A percentile compares a stretch with the other conserved stretches of the same genome.
phyloP scores from a whole-genome alignment of 1,139 yeast genomes.

The Taphrina communis region DNA sequence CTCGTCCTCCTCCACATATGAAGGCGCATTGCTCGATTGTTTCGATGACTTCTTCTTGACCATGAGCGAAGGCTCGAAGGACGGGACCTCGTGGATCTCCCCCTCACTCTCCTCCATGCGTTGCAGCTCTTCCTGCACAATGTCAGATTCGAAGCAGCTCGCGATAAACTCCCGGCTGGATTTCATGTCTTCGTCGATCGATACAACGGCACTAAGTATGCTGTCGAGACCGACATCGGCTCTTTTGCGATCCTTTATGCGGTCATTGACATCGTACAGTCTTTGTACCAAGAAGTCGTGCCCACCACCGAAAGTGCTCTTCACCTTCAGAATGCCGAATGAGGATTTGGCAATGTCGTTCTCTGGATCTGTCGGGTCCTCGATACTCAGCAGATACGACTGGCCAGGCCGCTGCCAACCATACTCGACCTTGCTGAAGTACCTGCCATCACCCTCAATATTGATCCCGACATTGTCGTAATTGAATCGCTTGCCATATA shows the following conservation, averaged over 20 bases:
- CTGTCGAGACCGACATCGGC: constrained; percentile 35
- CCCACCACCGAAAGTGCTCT: constrained; percentile 90
- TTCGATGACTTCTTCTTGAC: background rate
- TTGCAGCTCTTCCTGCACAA: constrained; percentile 25
- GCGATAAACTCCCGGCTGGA: constrained; percentile 22
- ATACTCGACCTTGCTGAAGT: constrained; percentile 62
- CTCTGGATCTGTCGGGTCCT: constrained; percentile 82
- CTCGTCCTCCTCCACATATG: constrained; percentile 29
- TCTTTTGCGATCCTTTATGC: constrained; percentile 34
- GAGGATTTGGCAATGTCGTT: constrained; percentile 70
- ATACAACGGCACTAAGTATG: constrained; percentile 40
- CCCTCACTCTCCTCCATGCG: constrained; percentile 25
- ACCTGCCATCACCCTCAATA: constrained; percentile 55
- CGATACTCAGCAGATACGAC: constrained; percentile 75
- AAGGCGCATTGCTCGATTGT: background rate
- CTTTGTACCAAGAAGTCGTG: constrained; percentile 63
- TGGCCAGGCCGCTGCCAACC: constrained; percentile 59
- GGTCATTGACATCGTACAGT: constrained; percentile 40
- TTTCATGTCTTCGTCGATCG: constrained; percentile 41
- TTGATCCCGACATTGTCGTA: constrained; percentile 78
- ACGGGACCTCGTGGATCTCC: constrained; percentile 8
- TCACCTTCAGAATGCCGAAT: constrained; percentile 81
- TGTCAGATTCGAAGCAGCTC: constrained; percentile 19
- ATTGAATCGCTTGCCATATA: constrained; percentile 92
- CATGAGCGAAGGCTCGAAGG: background rate